Evolutionary conservation across 768 basidiomycete species (phyloP).

Genomic region (Trametes meyenii): DNA sequence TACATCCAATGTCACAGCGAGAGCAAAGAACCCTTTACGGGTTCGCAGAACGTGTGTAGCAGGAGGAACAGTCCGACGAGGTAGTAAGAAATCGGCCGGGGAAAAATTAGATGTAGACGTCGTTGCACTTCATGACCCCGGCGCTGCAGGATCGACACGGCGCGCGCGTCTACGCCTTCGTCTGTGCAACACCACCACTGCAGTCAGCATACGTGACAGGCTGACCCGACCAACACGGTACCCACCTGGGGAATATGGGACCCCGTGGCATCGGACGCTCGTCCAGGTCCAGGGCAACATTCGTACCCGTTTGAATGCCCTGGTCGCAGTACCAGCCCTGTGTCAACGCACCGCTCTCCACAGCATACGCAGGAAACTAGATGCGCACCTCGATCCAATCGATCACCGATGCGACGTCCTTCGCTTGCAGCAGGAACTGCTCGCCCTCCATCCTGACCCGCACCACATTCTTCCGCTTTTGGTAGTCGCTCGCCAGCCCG

Average conservation of each 20-base stretch:
- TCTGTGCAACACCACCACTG: not conserved
- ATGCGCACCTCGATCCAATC: conserved; percentile 89
- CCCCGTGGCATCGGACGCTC: conserved; percentile 91
- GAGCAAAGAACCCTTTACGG: too few species aligned
- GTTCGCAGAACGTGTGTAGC: too few species aligned
- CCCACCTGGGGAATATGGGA: conserved; percentile 80
- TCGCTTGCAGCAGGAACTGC: conserved; percentile 93
- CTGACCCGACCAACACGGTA: conserved; percentile 13
- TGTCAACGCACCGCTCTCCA: not conserved
- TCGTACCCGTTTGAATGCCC: conserved; percentile 90
- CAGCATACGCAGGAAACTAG: not conserved
- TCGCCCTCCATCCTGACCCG: conserved; percentile 91
- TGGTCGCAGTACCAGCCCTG: conserved; percentile 34
- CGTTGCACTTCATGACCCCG: not conserved
- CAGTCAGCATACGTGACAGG: not conserved
- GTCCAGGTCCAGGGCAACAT: conserved; percentile 91
- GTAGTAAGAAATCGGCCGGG: not conserved
- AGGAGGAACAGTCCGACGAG: not conserved
- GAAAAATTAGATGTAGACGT: not conserved
- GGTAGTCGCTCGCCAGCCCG: conserved; percentile 92
- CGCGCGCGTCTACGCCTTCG: conserved; percentile 18
- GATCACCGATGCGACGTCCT: conserved; percentile 81
- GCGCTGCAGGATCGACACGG: conserved; percentile 1
- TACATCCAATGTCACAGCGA: too few species aligned
- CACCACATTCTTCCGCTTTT: conserved; percentile 93